Percentiles rank a stretch among this genome's conserved stretches.
Conservation (phyloP, 2,329 filamentous ascomycete species). For the Fusarium sp. region DNA sequence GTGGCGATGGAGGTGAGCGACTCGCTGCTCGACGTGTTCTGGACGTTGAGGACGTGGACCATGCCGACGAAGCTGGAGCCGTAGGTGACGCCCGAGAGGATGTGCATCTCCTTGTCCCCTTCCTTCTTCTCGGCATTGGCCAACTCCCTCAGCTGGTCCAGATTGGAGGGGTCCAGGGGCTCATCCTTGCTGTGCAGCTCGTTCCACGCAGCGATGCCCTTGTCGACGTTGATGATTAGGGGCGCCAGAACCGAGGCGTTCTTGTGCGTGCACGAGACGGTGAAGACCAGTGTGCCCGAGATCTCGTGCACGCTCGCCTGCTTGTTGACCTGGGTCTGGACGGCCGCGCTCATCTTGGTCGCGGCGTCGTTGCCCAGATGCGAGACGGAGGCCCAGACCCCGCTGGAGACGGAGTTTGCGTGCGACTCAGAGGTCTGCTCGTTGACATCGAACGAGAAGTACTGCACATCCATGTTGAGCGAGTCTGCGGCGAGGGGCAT, state of each 20-base stretch:
- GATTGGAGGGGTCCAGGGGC: conserved; percentile 2
- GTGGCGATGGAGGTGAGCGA: neutral
- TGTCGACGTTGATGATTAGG: conserved; percentile 35
- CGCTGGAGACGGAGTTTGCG: too few relatives aligned
- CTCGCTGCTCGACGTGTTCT: too few relatives aligned
- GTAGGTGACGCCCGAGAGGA: conserved; percentile 17
- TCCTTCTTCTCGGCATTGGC: neutral
- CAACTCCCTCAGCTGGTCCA: neutral
- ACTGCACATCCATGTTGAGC: too few relatives aligned
- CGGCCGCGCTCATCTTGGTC: neutral
- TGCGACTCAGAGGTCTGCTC: too few relatives aligned
- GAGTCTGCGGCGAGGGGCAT: too few relatives aligned
- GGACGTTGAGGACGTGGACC: conserved; percentile 14
- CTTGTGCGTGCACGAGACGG: conserved; percentile 33
- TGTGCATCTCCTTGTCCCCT: neutral
- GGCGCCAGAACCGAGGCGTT: conserved; percentile 29
- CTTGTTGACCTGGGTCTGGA: conserved; percentile 2
- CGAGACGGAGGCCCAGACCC: too few relatives aligned
- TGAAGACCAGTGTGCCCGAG: conserved; percentile 30
- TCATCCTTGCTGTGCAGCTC: neutral
- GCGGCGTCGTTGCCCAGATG: neutral
- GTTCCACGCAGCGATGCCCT: conserved; percentile 37
- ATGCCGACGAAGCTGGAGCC: conserved; percentile 27
- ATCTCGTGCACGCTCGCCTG: conserved; percentile 6
- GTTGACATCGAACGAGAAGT: too few relatives aligned